Evolutionary conservation across 2,329 filamentous ascomycete species (phyloP), one percentile per base, ranked within the genome.

Genomic region (Ceratocystis smalleyi): DNA sequence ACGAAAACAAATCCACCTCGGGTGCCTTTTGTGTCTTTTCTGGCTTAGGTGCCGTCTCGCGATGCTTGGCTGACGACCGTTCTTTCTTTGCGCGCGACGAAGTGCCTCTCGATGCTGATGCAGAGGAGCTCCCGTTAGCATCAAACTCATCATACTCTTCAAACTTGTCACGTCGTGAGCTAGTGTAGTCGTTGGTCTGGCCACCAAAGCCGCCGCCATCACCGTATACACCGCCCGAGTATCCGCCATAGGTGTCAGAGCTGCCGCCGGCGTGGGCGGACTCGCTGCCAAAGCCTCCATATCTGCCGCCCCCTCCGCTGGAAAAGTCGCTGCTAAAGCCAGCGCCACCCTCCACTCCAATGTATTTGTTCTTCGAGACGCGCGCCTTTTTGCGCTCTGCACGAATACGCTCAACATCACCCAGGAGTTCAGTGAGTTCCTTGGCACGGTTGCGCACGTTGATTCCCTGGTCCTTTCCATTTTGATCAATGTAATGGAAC

Each of bases 61-160:
- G 71, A 7, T 77, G 74, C 70, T 80, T 79, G 65, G 68, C 19
- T 68, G 71, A 67, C 47, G 70, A 62, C 2, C 69, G 68, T 63
- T 75, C 74, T 5, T 30, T 40, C 59, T 65, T 65, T 35, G 64
- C n/a, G 6, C 51, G 24, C 22, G 60, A 62, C 12, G 61, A 27
- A 24, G 27, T 47, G 68, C 78, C 76, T 72, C 79, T 83, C 43
- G 77, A 76, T 27, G 82, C 75, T 32, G 51, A 76, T 32, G 82
- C 75, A 7, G 51, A 19, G 66, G 81, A 77, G 62, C 73, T 70
- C 1, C 73, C 75, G 49, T 81, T 89, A 70, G 96, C 94, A 64
- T 97, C 92, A 71, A 87, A 92, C 75, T 99, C 94, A 72, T 99
- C 91, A 71, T 99, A 99, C 75, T 96, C 94, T 70, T 97, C 92